Percentiles rank a stretch among this genome's conserved stretches.
Evolutionary conservation across 2,329 filamentous ascomycete species (phyloP).

Genomic region (Annulohypoxylon truncatum): DNA sequence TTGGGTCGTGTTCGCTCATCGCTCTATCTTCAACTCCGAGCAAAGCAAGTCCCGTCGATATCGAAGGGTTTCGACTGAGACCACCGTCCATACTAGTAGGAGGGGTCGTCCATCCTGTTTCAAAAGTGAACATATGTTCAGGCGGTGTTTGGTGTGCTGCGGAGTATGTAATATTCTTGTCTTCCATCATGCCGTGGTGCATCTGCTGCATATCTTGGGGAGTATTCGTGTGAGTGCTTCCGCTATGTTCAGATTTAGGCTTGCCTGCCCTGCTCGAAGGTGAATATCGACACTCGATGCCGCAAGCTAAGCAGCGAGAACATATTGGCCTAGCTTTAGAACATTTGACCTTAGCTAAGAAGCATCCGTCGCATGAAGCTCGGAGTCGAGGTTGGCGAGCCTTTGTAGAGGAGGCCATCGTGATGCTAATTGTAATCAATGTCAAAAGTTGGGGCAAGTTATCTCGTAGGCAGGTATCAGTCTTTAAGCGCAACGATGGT

Average conservation of each 20-base stretch:
- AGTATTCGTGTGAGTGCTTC: conserved; percentile 26
- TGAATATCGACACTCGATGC: conserved; percentile 63
- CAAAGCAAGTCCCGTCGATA: conserved; percentile 51
- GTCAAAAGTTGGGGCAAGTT: conserved; percentile 13
- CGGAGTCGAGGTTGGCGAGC: conserved; percentile 57
- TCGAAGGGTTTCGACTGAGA: conserved; percentile 51
- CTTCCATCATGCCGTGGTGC: conserved; percentile 42
- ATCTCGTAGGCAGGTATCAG: conserved; percentile 8
- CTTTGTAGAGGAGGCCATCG: conserved; percentile 47
- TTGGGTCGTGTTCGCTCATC: conserved; percentile 41
- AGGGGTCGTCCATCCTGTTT: conserved; percentile 55
- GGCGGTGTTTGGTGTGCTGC: conserved; percentile 40
- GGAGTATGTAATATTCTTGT: conserved; percentile 50
- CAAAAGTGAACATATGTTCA: conserved; percentile 53
- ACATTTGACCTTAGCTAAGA: conserved; percentile 67
- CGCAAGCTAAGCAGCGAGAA: conserved; percentile 62
- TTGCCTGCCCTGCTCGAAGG: conserved; percentile 64
- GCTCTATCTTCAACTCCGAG: conserved; percentile 48
- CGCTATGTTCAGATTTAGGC: conserved; percentile 54
- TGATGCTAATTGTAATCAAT: conserved; percentile 11
- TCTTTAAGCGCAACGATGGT: conserved; percentile 18
- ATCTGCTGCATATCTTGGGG: conserved; percentile 41
- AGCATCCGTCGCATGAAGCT: conserved; percentile 66
- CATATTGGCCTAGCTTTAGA: conserved; percentile 65
- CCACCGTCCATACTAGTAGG: conserved; percentile 51